Percentiles rank a stretch among this genome's conserved stretches.
phyloP scores from a whole-genome alignment of 306 rosid genomes.

The Sphenostylis stenocarpa region DNA sequence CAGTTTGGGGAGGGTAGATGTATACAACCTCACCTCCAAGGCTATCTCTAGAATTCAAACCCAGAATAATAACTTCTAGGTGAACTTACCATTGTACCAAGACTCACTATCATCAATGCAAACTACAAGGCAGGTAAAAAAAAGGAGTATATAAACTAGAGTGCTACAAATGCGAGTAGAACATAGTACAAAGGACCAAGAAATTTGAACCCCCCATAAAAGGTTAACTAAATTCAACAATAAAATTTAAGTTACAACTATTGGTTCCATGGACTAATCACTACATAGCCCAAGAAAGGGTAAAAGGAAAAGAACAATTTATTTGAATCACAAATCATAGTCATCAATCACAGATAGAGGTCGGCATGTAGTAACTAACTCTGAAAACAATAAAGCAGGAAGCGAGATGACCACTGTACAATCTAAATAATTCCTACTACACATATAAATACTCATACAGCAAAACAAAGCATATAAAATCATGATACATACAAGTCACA shows the following conservation, averaged over 20 bases:
- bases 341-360: neutral
- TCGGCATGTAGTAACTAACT: neutral
- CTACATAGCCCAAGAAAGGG: neutral
- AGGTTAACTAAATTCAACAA: neutral
- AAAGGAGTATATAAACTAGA: neutral
- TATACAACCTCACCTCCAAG: neutral
- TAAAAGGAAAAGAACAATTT: neutral
- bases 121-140: neutral
- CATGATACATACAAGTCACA: neutral
- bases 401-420: neutral
- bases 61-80: neutral
- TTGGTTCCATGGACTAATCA: slow-evolving; percentile 10
- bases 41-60: neutral
- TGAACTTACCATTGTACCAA: neutral
- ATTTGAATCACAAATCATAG: neutral
- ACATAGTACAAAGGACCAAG: neutral
- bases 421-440: neutral
- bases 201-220: neutral
- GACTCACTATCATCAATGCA: neutral
- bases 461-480: too few relatives aligned
- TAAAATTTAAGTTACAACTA: neutral
- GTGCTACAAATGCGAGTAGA: neutral
- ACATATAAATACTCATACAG: neutral
- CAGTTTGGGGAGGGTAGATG: neutral
- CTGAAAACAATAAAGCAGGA: neutral